phyloP scores from a whole-genome alignment of 768 basidiomycete genomes.

The Psilocybe sp. region DNA sequence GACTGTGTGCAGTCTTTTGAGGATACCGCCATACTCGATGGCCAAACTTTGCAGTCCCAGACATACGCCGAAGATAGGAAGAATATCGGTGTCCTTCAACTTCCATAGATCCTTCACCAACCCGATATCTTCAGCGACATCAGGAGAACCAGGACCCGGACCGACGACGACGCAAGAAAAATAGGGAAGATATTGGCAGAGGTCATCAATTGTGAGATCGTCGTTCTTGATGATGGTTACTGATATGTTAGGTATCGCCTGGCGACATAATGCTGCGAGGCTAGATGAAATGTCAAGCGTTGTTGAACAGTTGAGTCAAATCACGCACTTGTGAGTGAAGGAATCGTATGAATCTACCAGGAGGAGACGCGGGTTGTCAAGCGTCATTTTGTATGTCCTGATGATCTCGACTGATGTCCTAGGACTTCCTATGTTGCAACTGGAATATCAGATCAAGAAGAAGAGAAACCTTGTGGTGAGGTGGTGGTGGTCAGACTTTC shows the following conservation, averaged over 20 bases:
- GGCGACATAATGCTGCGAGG: conserved; percentile 68
- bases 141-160: conserved; percentile 80
- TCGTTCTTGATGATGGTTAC: conserved; percentile 79
- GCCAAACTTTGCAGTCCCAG: conserved; percentile 78
- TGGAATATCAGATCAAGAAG: no score
- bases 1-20: conserved; percentile 63
- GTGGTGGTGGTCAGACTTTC: no score
- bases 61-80: conserved; percentile 84
- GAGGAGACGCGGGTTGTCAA: conserved; percentile 50
- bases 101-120: conserved; percentile 72
- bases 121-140: conserved; percentile 59
- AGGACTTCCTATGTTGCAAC: no score
- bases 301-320: neutral
- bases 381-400: conserved; percentile 9
- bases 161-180: conserved; percentile 75
- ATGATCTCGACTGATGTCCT: no score
- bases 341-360: conserved; percentile 86
- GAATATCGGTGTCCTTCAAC: conserved; percentile 41
- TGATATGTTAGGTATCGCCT: conserved; percentile 55
- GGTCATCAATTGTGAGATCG: conserved; percentile 42
- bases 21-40: conserved; percentile 56
- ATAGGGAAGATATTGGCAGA: conserved; percentile 50
- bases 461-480: no score
- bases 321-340: conserved; percentile 81
- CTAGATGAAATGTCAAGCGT: conserved; percentile 30